phyloP scores from a whole-genome alignment of 2,329 filamentous ascomycete species.

The Clonostachys solani region DNA sequence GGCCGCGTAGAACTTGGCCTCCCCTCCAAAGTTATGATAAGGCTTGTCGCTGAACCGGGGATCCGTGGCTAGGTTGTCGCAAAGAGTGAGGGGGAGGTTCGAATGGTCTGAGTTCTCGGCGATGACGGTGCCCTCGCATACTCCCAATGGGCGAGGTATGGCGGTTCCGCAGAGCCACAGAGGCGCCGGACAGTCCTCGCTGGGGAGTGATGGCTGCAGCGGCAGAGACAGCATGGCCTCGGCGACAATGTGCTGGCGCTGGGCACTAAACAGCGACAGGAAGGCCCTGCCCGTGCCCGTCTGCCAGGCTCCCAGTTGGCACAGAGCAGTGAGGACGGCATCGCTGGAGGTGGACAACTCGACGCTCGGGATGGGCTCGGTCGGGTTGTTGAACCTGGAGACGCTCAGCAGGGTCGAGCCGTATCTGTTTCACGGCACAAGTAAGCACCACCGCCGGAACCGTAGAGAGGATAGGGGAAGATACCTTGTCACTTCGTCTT shows the following conservation, averaged over 20 bases:
- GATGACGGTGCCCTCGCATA: constrained; percentile 13
- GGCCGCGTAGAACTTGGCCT: constrained; percentile 30
- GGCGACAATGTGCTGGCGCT: constrained; percentile 43
- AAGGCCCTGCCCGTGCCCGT: constrained; percentile 35
- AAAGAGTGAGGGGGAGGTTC: constrained; percentile 22
- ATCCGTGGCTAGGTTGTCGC: constrained; percentile 25
- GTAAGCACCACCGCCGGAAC: too few species aligned
- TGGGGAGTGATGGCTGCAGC: constrained; percentile 15
- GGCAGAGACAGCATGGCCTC: constrained; percentile 40
- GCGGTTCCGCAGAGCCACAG: constrained; percentile 22
- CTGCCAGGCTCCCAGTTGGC: constrained; percentile 40
- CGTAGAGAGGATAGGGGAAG: too few species aligned
- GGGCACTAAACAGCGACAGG: constrained; percentile 46
- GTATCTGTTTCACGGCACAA: background rate
- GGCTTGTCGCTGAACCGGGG: constrained; percentile 17
- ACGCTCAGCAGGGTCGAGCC: constrained; percentile 5
- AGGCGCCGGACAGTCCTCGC: constrained; percentile 3
- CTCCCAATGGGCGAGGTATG: constrained; percentile 18
- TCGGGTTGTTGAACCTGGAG: constrained; percentile 13
- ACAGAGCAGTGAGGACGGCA: constrained; percentile 39
- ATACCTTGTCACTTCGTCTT: too few species aligned
- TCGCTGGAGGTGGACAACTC: constrained; percentile 20
- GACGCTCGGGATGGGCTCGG: constrained; percentile 10
- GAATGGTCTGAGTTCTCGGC: background rate
- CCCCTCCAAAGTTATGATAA: constrained; percentile 12